These are phyloP conservation scores for Eleusine coracana DNA, from an alignment of 176 grass and related monocot genomes.

Conservation along the genomic window DNA sequence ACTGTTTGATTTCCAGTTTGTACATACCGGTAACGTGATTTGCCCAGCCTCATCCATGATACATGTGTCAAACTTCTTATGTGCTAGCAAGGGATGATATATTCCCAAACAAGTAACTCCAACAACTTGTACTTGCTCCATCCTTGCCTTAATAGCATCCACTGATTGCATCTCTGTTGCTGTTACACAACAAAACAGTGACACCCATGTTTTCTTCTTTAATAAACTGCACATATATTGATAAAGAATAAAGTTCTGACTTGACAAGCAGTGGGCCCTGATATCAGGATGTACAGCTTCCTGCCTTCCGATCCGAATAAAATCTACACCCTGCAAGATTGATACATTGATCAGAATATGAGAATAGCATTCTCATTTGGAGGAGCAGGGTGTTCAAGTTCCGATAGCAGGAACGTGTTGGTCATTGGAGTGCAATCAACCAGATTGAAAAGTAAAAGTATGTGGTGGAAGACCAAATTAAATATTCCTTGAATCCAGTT, in stretches of 20 bases:
- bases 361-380: slow-evolving; percentile 30
- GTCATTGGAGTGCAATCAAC: slow-evolving; percentile 16
- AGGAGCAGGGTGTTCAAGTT: not conserved
- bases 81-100: slow-evolving; percentile 78
- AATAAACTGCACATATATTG: slow-evolving; percentile 23
- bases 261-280: slow-evolving; percentile 73
- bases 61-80: slow-evolving; percentile 97
- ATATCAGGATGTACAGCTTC: slow-evolving; percentile 85
- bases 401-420: not conserved
- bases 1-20: slow-evolving; percentile 19
- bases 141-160: slow-evolving; percentile 78
- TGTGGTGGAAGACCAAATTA: not conserved
- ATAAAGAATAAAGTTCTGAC: slow-evolving; percentile 51
- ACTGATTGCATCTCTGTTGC: slow-evolving; percentile 64
- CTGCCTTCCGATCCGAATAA: slow-evolving; percentile 89
- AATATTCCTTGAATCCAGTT: not conserved
- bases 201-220: slow-evolving; percentile 19
- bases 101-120: slow-evolving; percentile 96
- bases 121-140: slow-evolving; percentile 89
- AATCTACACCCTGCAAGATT: slow-evolving; percentile 77
- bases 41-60: slow-evolving; percentile 99
- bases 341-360: slow-evolving; percentile 37
- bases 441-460: not conserved
- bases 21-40: slow-evolving; percentile 86
- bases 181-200: slow-evolving; percentile 56